phyloP scores from a whole-genome alignment of 192 early-diverging fungal species.

The Entophlyctis helioformis region DNA sequence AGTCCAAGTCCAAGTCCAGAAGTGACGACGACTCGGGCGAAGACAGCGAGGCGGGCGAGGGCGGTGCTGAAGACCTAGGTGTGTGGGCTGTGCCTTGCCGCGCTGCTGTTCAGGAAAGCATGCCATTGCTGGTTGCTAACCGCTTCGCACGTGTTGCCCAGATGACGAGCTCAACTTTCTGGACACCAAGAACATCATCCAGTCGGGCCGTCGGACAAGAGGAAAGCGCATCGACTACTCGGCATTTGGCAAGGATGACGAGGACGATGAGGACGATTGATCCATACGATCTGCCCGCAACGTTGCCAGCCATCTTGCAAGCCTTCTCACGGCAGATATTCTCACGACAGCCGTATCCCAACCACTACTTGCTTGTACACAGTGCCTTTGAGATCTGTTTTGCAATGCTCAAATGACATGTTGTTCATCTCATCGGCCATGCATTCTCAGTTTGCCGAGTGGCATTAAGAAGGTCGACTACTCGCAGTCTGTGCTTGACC shows the following conservation, averaged over 20 bases:
- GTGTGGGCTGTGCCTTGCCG: constrained; percentile 1
- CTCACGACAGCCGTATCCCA: no score
- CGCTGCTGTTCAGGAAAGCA: not conserved
- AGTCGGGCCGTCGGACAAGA: constrained; percentile 50
- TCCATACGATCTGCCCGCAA: no score
- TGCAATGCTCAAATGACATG: no score
- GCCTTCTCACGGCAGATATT: no score
- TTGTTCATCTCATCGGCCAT: no score
- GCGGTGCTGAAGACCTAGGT: constrained; percentile 29
- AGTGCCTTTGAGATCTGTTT: no score
- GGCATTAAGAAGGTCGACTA: no score
- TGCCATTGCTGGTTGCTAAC: not conserved
- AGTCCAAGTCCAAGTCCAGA: constrained; percentile 18
- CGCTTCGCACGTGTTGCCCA: constrained; percentile 3
- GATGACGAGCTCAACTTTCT: constrained; percentile 49
- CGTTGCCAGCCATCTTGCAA: no score
- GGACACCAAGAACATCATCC: constrained; percentile 54
- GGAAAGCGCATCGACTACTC: constrained; percentile 63
- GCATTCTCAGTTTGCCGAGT: no score
- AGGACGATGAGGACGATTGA: no score
- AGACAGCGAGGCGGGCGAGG: constrained; percentile 19
- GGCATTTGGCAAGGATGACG: constrained; percentile 55
- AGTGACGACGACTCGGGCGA: constrained; percentile 17
- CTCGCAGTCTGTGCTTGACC: no score
- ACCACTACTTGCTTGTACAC: no score